These are phyloP conservation scores for Phaeosphaeria sp. DNA, from an alignment of 2,329 filamentous ascomycete species.

Conservation along the genomic window DNA sequence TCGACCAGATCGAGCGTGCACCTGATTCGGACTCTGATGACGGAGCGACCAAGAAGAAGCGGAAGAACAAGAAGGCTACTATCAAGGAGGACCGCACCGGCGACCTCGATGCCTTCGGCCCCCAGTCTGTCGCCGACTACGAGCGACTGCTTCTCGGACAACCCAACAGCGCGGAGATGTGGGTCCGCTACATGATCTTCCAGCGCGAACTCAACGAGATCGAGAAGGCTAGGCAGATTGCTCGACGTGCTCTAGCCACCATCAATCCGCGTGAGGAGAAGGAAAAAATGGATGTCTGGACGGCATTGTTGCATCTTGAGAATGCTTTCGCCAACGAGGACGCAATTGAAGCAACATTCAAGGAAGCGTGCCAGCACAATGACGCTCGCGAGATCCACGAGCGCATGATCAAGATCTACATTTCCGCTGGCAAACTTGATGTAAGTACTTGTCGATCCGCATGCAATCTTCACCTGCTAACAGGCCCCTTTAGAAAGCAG, in stretches of 20 bases:
- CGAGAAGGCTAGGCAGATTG: conserved; percentile 84
- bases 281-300: conserved; percentile 95
- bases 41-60: conserved; percentile 63
- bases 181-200: conserved; percentile 99
- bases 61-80: conserved; percentile 76
- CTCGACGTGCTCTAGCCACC: conserved; percentile 85
- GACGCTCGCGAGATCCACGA: conserved; percentile 89
- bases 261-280: conserved; percentile 91
- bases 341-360: conserved; percentile 83
- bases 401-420: conserved; percentile 90
- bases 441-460: conserved; percentile 59
- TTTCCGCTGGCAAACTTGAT: conserved; percentile 83
- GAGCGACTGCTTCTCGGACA: conserved; percentile 91
- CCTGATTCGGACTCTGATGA: conserved; percentile 63
- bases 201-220: conserved; percentile 91
- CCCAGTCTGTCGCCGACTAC: conserved; percentile 89
- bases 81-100: conserved; percentile 88
- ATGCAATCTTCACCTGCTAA: conserved; percentile 25
- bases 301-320: conserved; percentile 92
- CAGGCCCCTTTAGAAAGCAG: conserved; percentile 72
- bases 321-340: conserved; percentile 87
- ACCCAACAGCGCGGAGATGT: conserved; percentile 89
- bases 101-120: conserved; percentile 87
- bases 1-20: conserved; percentile 60
- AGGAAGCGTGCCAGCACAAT: conserved; percentile 91